Conservation (phyloP, 495 filamentous ascomycete genomes). For the Talaromyces borbonicus region DNA sequence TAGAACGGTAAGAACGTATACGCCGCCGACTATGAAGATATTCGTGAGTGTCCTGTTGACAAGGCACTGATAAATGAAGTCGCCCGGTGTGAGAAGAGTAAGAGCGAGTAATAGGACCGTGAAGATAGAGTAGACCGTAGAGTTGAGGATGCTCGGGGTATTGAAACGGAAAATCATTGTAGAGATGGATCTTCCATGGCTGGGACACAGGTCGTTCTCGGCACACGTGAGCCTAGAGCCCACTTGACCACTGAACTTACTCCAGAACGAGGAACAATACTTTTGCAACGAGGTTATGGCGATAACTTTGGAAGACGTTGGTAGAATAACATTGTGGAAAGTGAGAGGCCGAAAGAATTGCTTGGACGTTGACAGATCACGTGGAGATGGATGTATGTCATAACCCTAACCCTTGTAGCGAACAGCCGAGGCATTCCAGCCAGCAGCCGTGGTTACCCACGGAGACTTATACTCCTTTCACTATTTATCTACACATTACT, state of each 20-base stretch:
- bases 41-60: constrained; percentile 56
- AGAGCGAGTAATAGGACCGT: constrained; percentile 62
- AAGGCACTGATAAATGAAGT: constrained; percentile 72
- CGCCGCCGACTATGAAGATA: constrained; percentile 72
- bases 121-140: constrained; percentile 66
- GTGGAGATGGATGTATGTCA: too few relatives aligned
- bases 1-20: constrained; percentile 65
- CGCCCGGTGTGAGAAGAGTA: constrained; percentile 71
- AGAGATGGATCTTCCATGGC: constrained; percentile 4
- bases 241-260: constrained; percentile 4
- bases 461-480: too few relatives aligned
- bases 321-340: not conserved
- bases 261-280: too few relatives aligned
- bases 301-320: not conserved
- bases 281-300: not conserved
- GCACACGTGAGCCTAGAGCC: constrained; percentile 3
- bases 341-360: not conserved
- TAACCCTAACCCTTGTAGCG: too few relatives aligned
- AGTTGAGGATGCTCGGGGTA: constrained; percentile 73
- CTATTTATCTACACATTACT: too few relatives aligned
- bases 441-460: too few relatives aligned
- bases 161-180: constrained; percentile 42
- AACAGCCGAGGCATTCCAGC: too few relatives aligned
- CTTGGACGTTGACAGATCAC: not conserved
- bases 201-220: constrained; percentile 1